phyloP scores from a whole-genome alignment of 2,329 filamentous ascomycete species.

The Coniochaeta pulveracea region DNA sequence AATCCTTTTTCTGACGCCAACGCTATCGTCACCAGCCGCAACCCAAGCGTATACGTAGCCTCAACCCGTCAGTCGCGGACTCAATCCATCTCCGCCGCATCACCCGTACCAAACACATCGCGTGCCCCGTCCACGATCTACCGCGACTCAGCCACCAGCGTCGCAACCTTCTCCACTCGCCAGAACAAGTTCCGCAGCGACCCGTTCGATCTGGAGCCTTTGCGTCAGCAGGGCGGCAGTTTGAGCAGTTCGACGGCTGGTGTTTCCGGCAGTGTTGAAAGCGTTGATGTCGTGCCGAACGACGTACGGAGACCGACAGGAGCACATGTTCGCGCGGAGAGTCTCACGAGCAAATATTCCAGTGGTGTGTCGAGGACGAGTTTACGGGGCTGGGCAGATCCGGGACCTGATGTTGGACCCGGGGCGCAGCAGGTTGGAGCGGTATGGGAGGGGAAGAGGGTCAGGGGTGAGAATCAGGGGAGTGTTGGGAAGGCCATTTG shows the following conservation, averaged over 20 bases:
- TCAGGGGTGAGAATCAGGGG: conserved; percentile 13
- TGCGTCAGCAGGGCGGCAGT: conserved; percentile 16
- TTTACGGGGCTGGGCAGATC: conserved; percentile 37
- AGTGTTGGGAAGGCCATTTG: conserved; percentile 23
- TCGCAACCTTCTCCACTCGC: conserved; percentile 27
- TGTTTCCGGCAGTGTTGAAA: conserved; percentile 9
- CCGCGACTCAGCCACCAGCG: conserved; percentile 30
- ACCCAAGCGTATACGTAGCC: conserved; percentile 31
- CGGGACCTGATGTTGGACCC: conserved; percentile 41
- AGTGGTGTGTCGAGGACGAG: conserved; percentile 40
- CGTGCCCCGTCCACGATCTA: conserved; percentile 21
- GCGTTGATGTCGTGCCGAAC: conserved; percentile 9
- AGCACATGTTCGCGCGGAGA: conserved; percentile 24
- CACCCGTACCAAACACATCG: conserved; percentile 19
- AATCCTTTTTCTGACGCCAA: conserved; percentile 40
- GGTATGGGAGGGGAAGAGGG: conserved; percentile 11
- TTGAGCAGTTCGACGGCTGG: conserved; percentile 14
- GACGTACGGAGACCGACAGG: conserved; percentile 16
- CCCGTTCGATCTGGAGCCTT: conserved; percentile 49
- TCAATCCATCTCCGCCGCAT: conserved; percentile 24
- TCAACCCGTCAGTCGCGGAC: conserved; percentile 37
- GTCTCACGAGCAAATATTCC: conserved; percentile 34
- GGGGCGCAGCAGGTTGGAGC: conserved; percentile 13
- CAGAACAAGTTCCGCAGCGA: conserved; percentile 51
- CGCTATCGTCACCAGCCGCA: conserved; percentile 22